Evolutionary conservation across 2,329 filamentous ascomycete genomes (phyloP).

Genomic region (Knoxdaviesia capensis): DNA sequence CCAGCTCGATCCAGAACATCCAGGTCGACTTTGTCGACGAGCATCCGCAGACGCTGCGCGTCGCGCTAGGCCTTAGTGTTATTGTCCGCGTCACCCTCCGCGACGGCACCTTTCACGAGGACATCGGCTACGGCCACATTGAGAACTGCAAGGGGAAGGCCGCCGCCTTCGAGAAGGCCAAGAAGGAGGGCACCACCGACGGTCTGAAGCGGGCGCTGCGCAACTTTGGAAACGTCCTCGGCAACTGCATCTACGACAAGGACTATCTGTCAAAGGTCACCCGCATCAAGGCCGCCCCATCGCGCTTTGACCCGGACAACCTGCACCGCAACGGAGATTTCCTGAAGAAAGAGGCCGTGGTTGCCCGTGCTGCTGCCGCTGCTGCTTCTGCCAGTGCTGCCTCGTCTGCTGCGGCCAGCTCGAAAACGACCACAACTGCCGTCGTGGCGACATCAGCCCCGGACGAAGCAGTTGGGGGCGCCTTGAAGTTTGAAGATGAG

Average conservation of each 20-base stretch:
- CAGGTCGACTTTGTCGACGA: slow-evolving; percentile 94
- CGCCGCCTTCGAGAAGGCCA: slow-evolving; percentile 91
- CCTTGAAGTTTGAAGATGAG: too few relatives aligned
- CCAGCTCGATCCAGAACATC: slow-evolving; percentile 82
- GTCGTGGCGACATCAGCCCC: too few relatives aligned
- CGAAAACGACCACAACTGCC: not conserved
- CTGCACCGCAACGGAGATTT: slow-evolving; percentile 69
- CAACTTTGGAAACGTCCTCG: slow-evolving; percentile 87
- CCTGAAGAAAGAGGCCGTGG: slow-evolving; percentile 33
- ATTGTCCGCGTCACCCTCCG: slow-evolving; percentile 77
- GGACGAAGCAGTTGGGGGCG: too few relatives aligned
- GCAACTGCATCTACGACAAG: slow-evolving; percentile 98
- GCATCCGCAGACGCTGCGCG: slow-evolving; percentile 52
- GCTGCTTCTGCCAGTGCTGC: not conserved
- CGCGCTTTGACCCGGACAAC: slow-evolving; percentile 54
- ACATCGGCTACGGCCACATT: slow-evolving; percentile 90
- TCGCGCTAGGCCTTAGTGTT: slow-evolving; percentile 73
- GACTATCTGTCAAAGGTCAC: slow-evolving; percentile 79
- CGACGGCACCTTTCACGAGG: slow-evolving; percentile 94
- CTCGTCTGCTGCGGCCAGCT: not conserved
- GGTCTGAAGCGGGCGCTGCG: slow-evolving; percentile 74
- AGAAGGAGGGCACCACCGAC: slow-evolving; percentile 95
- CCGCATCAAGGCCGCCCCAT: slow-evolving; percentile 62
- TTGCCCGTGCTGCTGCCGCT: slow-evolving; percentile 5
- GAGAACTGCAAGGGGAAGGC: slow-evolving; percentile 94